Conservation (phyloP, 176 grass and related monocot species). For the Areca catechu region DNA sequence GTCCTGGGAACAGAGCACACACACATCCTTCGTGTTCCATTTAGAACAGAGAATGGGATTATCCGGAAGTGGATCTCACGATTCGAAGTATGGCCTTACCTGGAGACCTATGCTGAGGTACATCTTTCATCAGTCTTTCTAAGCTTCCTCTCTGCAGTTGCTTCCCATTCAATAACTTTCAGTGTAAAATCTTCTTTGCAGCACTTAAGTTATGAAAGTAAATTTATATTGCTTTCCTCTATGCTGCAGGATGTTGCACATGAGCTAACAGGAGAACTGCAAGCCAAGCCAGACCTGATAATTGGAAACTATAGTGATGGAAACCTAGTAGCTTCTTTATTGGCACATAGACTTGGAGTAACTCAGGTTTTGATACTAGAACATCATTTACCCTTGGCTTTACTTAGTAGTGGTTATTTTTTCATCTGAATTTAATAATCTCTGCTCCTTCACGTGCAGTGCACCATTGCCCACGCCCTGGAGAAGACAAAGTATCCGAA, state of each 20-base stretch:
- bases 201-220: too few species aligned
- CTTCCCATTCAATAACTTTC: too few species aligned
- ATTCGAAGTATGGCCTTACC: conserved; percentile 9
- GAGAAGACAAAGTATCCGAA: conserved; percentile 11
- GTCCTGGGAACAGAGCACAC: conserved; percentile 95
- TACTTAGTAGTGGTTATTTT: not conserved
- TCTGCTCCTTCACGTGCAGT: not conserved
- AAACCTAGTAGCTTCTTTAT: conserved; percentile 11
- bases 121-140: not conserved
- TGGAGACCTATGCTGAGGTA: conserved; percentile 6
- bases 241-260: conserved; percentile 1
- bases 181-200: too few species aligned
- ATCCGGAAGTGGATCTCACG: conserved; percentile 6
- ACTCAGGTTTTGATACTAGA: conserved; percentile 7
- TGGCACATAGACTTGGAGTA: conserved; percentile 3
- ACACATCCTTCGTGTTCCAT: conserved; percentile 93
- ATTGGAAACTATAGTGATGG: conserved; percentile 11
- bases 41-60: conserved; percentile 59
- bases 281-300: conserved; percentile 5
- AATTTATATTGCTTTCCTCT: not conserved
- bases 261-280: conserved; percentile 7
- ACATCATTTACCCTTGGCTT: not conserved
- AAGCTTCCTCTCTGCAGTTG: too few species aligned
- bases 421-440: not conserved
- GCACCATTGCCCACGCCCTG: conserved; percentile 7